phyloP scores from a whole-genome alignment of 2,329 filamentous ascomycete genomes.

The Cladosporium sp. region DNA sequence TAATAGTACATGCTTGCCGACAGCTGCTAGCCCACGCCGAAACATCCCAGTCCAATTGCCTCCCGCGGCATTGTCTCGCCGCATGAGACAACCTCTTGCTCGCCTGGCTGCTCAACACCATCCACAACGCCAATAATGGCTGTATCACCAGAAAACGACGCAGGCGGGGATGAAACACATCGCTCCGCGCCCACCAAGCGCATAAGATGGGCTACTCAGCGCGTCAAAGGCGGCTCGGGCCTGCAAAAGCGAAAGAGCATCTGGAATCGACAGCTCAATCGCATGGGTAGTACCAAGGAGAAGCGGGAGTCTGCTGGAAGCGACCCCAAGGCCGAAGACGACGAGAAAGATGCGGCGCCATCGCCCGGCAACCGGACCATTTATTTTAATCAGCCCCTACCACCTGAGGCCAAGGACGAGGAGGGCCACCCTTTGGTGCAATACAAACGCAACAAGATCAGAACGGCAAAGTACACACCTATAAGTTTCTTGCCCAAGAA shows the following conservation, averaged over 20 bases:
- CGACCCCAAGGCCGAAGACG: constrained; percentile 38
- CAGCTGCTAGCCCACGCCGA: constrained; percentile 5
- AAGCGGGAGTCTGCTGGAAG: constrained; percentile 42
- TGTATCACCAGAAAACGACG: constrained; percentile 6
- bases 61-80: constrained; percentile 21
- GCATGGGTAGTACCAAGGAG: constrained; percentile 30
- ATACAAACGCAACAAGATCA: constrained; percentile 91
- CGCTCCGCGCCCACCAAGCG: constrained; percentile 56
- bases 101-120: constrained; percentile 1
- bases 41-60: neutral
- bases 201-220: constrained; percentile 95
- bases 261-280: constrained; percentile 60
- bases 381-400: constrained; percentile 85
- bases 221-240: constrained; percentile 73
- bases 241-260: constrained; percentile 79
- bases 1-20: constrained; percentile 6
- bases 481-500: constrained; percentile 96
- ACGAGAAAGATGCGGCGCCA: constrained; percentile 40
- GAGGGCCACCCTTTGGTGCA: constrained; percentile 70
- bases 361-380: constrained; percentile 57
- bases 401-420: constrained; percentile 72
- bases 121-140: constrained; percentile 12
- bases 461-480: constrained; percentile 96
- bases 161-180: neutral
- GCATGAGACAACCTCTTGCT: constrained; percentile 21